Base-by-base conservation (phyloP, 2,329 filamentous ascomycete species). In the Verruconis gallopava region DNA sequence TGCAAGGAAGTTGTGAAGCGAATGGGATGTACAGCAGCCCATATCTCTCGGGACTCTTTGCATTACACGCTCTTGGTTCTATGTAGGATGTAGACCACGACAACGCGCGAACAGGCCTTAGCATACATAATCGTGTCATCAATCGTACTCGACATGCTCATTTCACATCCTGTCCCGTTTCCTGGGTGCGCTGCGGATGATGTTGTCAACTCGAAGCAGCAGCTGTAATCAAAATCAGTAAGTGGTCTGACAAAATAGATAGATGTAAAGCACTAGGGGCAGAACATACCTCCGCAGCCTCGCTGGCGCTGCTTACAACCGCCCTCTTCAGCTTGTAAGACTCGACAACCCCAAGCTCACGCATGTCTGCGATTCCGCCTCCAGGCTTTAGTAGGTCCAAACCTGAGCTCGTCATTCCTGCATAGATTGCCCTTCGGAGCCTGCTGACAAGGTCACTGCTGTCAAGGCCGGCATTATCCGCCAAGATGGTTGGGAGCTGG, bases 311-410 rank as follows among this genome's bases (percentile, higher is more conserved):
- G 41, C 83, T 93, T 40, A 98, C 91, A 42, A 98, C 91, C n/a
- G 91, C 91, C 60, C 78, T 81, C 76, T 98, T 98, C 60, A 98
- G 68, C 73, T 98, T 98, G 72, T 95, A 96, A 63, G 85, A 93
- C 68, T 98, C 91, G 51, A 98, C 81, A 20, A 98, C 88, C 35
- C 91, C 91, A 37, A 93, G 61, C 54, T 98, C 85, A 42, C 89
- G 76, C 91, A 98, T 98, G 57, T 98, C 91, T 11, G 85, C 74
- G 55, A 98, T 85, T 35, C 86, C 88, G 46, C 91, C 91, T 32
- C 91, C 89, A 2, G 89, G 88, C 1, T 81, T 85, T 65, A 82
- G 71, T 48, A 98, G 68, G 57, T 98, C 91, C 48, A 98, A 68
- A 15, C 91, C 91, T 42, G 89, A 93, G 46, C 81, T 94, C 39